Evolutionary conservation across 176 grass and related monocot genomes (phyloP).

Genomic region (Oryza officinalis): DNA sequence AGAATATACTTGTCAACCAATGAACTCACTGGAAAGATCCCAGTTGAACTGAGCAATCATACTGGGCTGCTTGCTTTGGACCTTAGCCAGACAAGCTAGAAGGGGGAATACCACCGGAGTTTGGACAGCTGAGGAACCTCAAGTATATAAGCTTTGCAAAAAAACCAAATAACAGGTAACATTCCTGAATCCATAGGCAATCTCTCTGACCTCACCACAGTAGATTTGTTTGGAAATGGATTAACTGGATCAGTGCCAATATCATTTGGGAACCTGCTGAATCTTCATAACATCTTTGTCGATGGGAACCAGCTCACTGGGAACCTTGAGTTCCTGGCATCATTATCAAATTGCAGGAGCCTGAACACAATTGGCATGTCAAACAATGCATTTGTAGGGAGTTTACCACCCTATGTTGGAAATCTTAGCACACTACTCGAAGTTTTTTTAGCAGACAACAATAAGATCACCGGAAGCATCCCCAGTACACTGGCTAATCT

Average conservation of each 20-base stretch:
- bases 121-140: constrained; percentile 7
- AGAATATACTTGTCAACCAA: constrained; percentile 27
- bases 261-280: constrained; percentile 32
- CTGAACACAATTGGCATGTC: background rate
- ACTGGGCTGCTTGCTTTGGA: constrained; percentile 31
- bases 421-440: constrained; percentile 6
- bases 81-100: constrained; percentile 43
- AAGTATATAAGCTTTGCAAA: constrained; percentile 28
- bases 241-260: constrained; percentile 43
- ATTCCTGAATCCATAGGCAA: constrained; percentile 43
- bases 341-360: constrained; percentile 28
- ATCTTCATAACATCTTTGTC: background rate
- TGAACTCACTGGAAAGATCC: constrained; percentile 44
- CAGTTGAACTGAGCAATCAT: constrained; percentile 31
- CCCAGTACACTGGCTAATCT: constrained; percentile 33
- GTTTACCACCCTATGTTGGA: constrained; percentile 20
- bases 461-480: constrained; percentile 33
- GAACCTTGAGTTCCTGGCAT: constrained; percentile 38
- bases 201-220: constrained; percentile 1
- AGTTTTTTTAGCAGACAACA: constrained; percentile 14
- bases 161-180: constrained; percentile 38
- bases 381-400: constrained; percentile 24
- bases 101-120: constrained; percentile 37
- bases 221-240: constrained; percentile 13
- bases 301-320: constrained; percentile 33